Evolutionary conservation across 768 basidiomycete species (phyloP).

Genomic region (Dacryopinax primogenitus): DNA sequence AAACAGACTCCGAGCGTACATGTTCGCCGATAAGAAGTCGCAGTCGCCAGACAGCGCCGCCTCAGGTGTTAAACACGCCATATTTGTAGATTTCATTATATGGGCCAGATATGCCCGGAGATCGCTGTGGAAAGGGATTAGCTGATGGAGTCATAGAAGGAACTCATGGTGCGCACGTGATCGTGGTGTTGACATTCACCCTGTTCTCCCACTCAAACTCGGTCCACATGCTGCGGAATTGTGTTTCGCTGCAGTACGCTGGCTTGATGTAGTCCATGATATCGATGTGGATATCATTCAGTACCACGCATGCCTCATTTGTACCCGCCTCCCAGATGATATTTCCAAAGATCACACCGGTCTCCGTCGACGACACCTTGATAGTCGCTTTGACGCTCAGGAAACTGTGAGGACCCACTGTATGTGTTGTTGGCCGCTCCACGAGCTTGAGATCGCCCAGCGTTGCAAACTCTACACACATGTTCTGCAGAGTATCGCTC

Average conservation of each 20-base stretch:
- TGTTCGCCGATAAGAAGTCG: slow-evolving; percentile 90
- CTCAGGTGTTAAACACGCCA: slow-evolving; percentile 90
- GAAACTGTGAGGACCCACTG: slow-evolving; percentile 91
- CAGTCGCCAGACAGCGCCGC: slow-evolving; percentile 84
- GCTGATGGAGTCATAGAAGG: not conserved
- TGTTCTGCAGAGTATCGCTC: slow-evolving; percentile 81
- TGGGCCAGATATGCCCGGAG: slow-evolving; percentile 83
- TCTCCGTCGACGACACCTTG: slow-evolving; percentile 94
- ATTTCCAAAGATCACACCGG: slow-evolving; percentile 95
- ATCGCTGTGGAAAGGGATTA: slow-evolving; percentile 35
- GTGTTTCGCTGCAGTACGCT: slow-evolving; percentile 81
- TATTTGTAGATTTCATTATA: slow-evolving; percentile 94
- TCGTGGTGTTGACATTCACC: slow-evolving; percentile 77
- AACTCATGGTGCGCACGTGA: slow-evolving; percentile 51
- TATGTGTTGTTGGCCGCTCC: slow-evolving; percentile 86
- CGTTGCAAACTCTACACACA: slow-evolving; percentile 94
- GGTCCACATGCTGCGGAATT: slow-evolving; percentile 99
- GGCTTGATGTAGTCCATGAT: slow-evolving; percentile 99
- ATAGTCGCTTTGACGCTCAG: slow-evolving; percentile 98
- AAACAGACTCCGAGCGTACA: slow-evolving; percentile 90
- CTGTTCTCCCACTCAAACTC: slow-evolving; percentile 99
- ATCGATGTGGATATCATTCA: slow-evolving; percentile 96
- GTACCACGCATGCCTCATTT: slow-evolving; percentile 78
- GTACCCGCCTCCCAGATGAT: slow-evolving; percentile 86
- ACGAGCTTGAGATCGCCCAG: slow-evolving; percentile 94